Evolutionary conservation across 768 basidiomycete genomes (phyloP).

Genomic region (Lyophyllum shimeji): DNA sequence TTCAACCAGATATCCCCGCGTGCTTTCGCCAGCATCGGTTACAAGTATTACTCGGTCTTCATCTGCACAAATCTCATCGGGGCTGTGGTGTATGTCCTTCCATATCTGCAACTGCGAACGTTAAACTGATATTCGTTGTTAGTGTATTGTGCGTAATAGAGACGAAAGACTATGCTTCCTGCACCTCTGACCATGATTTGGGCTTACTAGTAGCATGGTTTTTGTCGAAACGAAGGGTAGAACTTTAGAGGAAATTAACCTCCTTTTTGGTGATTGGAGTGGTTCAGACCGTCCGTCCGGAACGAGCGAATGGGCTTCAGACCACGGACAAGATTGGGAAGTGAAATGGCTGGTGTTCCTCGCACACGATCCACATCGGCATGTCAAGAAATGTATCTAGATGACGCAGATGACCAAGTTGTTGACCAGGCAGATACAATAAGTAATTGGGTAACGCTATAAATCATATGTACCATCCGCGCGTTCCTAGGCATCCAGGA

Average conservation of each 20-base stretch:
- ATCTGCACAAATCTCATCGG: slow-evolving; percentile 7
- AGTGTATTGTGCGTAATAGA: slow-evolving; percentile 1
- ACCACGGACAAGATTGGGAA: neutral
- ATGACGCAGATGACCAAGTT: neutral
- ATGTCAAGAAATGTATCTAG: slow-evolving; percentile 3
- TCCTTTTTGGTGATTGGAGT: slow-evolving; percentile 31
- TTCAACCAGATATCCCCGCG: slow-evolving; percentile 9
- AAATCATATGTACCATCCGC: neutral
- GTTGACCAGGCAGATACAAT: slow-evolving; percentile 8
- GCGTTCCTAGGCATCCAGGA: slow-evolving; percentile 3
- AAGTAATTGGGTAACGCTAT: slow-evolving; percentile 1
- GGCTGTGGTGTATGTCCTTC: slow-evolving; percentile 3
- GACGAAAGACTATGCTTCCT: neutral
- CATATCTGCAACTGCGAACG: neutral
- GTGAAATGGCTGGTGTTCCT: neutral
- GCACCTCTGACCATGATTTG: neutral
- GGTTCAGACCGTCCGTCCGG: neutral
- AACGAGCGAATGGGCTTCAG: neutral
- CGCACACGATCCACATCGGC: neutral
- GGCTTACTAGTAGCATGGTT: neutral
- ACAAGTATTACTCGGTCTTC: slow-evolving; percentile 11
- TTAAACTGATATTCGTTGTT: neutral
- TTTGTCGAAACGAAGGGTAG: slow-evolving; percentile 2
- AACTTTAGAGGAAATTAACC: slow-evolving; percentile 17
- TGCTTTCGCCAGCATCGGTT: slow-evolving; percentile 8